Evolutionary conservation across 305 asterid genomes (phyloP), one percentile per base, ranked within the genome.

Genomic region (Fraxinus floribunda): DNA sequence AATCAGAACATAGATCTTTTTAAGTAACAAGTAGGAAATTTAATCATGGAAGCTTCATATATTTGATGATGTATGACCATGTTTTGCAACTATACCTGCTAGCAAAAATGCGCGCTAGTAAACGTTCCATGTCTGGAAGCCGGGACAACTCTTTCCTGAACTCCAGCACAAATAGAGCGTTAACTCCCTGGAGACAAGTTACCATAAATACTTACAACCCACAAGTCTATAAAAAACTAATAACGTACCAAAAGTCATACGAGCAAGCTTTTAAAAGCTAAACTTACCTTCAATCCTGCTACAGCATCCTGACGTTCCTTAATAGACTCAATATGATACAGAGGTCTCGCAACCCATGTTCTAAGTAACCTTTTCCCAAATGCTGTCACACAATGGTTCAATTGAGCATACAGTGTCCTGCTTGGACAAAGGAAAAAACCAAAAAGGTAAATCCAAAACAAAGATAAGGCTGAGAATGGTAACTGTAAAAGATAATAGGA

Each of bases 91-190:
- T 84, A 86, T 84, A 94, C 99, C 99, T 92, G 93, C 90, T 86
- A 82, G 97, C 88, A 85, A 94, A 96, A 82, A 93, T 86, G 82
- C 94, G 97, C 36, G 99, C 95, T 85, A 96, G 95, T 90, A 92
- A 87, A 79, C 98, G 93, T 81, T 96, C 99, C 98, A 96, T 92
- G 85, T 96, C 99, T 0, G 98, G 98, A 79, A 96, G 94, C 89
- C 87, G 89, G 81, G 93, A 90, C 82, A 96, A 72, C 88, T 96
- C 97, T 86, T 92, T 96, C 86, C 98, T 90, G 81, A 96, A 96
- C 88, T 88, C 92, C 84, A 93, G 93, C 76, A 89, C 97, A 76
- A 83, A 72, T 81, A 94, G 90, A 78, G 79, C 88, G 88, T 92
- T 91, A 68, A 78, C 85, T 84, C 95, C 98, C 98, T 94, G 79